Conservation (phyloP, 208 protist species). For the Porcisia deanei region DNA sequence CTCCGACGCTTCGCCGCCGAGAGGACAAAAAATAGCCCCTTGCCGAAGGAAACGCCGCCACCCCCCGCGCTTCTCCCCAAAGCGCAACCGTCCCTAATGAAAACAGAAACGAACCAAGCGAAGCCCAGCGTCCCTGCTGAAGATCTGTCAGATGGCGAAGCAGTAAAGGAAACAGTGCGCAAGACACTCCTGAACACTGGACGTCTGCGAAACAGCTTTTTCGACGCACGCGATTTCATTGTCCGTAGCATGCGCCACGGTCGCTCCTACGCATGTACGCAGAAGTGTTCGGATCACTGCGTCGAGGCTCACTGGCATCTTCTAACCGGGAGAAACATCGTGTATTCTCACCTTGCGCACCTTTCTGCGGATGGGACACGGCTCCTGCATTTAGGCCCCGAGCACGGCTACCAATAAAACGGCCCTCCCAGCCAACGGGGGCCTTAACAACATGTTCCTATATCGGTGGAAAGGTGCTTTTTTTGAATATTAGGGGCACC, state of each 20-base stretch:
- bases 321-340: constrained; percentile 55
- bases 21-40: constrained; percentile 12
- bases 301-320: constrained; percentile 89
- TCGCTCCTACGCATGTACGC: constrained; percentile 72
- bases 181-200: constrained; percentile 74
- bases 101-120: background rate
- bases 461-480: too few species aligned
- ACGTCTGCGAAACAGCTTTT: constrained; percentile 76
- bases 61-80: background rate
- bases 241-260: constrained; percentile 69
- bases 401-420: constrained; percentile 49
- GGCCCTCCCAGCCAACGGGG: too few species aligned
- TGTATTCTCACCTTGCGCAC: constrained; percentile 82
- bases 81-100: background rate
- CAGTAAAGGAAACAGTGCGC: constrained; percentile 29
- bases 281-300: constrained; percentile 59
- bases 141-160: constrained; percentile 10
- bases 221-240: constrained; percentile 69
- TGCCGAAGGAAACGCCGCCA: background rate
- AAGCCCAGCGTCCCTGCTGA: constrained; percentile 11
- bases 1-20: constrained; percentile 7
- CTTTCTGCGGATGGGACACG: constrained; percentile 58
- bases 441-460: too few species aligned
- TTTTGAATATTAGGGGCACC: too few species aligned
- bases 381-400: constrained; percentile 72